phyloP scores from a whole-genome alignment of 2,329 filamentous ascomycete genomes.

The Sarocladium kiliense region DNA sequence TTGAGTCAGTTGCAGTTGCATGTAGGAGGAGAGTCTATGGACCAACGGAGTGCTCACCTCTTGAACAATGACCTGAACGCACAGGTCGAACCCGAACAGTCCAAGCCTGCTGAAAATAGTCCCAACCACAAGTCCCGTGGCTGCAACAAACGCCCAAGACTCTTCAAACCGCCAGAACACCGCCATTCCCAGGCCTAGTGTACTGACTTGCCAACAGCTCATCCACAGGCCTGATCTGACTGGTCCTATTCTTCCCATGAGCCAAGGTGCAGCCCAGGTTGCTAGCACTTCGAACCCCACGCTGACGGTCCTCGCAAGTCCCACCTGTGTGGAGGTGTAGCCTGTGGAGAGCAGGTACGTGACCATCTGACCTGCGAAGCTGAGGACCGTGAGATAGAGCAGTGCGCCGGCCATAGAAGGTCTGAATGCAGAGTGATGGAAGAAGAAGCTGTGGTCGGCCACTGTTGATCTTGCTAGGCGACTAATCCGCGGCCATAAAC shows the following conservation, averaged over 20 bases:
- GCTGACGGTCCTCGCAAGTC: slow-evolving; percentile 45
- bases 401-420: slow-evolving; percentile 55
- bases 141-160: slow-evolving; percentile 28
- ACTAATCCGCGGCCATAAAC: background rate
- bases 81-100: slow-evolving; percentile 58
- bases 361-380: slow-evolving; percentile 58
- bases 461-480: slow-evolving; percentile 9
- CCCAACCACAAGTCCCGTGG: slow-evolving; percentile 42
- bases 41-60: slow-evolving; percentile 36
- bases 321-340: slow-evolving; percentile 46
- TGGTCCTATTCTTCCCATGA: slow-evolving; percentile 50
- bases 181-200: slow-evolving; percentile 38
- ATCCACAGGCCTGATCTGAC: slow-evolving; percentile 68
- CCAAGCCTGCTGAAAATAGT: slow-evolving; percentile 54
- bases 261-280: slow-evolving; percentile 52
- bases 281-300: slow-evolving; percentile 54
- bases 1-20: too few species aligned
- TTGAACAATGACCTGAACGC: slow-evolving; percentile 55
- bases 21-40: too few species aligned
- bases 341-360: slow-evolving; percentile 55
- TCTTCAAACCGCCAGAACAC: slow-evolving; percentile 32
- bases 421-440: slow-evolving; percentile 50
- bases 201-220: slow-evolving; percentile 60
- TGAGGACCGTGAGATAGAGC: slow-evolving; percentile 58
- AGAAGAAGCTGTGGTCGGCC: slow-evolving; percentile 33